These are phyloP conservation scores for Cercospora sesami DNA, from an alignment of 2,329 filamentous ascomycete species.

Conservation along the genomic window DNA sequence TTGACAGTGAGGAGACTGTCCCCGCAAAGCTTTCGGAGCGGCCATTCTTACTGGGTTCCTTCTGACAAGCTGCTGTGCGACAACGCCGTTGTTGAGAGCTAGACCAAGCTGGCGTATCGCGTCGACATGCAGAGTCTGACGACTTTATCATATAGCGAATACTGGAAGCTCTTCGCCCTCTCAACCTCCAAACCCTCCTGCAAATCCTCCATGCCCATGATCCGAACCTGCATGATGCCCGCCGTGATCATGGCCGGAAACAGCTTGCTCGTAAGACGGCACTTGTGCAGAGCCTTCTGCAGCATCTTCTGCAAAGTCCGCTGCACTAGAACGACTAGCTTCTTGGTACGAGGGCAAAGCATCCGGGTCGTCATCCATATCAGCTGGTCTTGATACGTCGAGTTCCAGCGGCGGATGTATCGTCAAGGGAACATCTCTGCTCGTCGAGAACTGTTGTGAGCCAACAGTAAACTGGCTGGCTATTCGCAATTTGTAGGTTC, in stretches of 20 bases:
- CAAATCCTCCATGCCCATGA: background rate
- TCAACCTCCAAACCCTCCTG: background rate
- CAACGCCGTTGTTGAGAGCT: background rate
- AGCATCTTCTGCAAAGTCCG: background rate
- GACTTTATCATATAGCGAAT: background rate
- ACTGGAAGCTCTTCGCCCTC: background rate
- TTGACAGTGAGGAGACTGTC: no score
- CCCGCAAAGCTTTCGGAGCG: no score
- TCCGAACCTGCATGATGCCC: background rate
- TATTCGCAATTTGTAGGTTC: constrained; percentile 21
- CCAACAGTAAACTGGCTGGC: constrained; percentile 21
- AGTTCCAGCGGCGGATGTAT: constrained; percentile 15
- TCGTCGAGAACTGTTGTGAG: constrained; percentile 7
- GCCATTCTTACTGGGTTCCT: no score
- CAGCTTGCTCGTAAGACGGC: constrained; percentile 13
- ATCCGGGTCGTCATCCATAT: background rate
- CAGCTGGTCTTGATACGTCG: background rate
- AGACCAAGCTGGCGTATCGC: background rate
- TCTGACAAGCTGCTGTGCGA: background rate
- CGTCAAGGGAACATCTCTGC: constrained; percentile 15
- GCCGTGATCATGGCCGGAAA: background rate
- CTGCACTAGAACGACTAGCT: background rate
- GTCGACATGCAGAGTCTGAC: background rate
- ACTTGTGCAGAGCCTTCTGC: background rate
- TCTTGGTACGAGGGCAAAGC: constrained; percentile 12